Evolutionary conservation across 1,284 basidiomycete species (phyloP).

Genomic region (Sanghuangporus baumii): DNA sequence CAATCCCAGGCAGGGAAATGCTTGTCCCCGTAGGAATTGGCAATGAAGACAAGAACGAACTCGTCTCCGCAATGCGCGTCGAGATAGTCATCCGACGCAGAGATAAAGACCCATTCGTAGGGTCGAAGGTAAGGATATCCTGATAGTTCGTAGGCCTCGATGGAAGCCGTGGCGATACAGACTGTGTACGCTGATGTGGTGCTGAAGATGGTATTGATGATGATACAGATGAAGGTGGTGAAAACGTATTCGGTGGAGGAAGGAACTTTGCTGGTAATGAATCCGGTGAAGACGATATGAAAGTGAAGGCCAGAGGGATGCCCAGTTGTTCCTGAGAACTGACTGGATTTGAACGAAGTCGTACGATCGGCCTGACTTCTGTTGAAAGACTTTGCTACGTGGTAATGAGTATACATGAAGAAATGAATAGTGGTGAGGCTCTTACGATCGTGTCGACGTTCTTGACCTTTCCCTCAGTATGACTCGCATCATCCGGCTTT

Average conservation of each 20-base stretch:
- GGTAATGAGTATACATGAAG: neutral
- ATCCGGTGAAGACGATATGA: conserved; percentile 38
- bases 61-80: conserved; percentile 27
- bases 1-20: conserved; percentile 41
- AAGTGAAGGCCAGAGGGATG: conserved; percentile 49
- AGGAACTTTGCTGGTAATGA: conserved; percentile 37
- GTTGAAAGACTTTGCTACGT: conserved; percentile 46
- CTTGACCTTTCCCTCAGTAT: conserved; percentile 51
- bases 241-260: conserved; percentile 29
- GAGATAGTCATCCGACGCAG: conserved; percentile 50
- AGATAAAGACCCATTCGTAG: conserved; percentile 48
- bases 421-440: conserved; percentile 11
- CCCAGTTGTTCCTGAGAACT: conserved; percentile 28
- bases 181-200: conserved; percentile 30
- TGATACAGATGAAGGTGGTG: conserved; percentile 30
- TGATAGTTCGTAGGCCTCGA: conserved; percentile 44
- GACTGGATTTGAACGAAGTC: conserved; percentile 41
- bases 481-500: conserved; percentile 55
- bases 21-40: conserved; percentile 36
- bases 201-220: conserved; percentile 31
- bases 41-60: conserved; percentile 24
- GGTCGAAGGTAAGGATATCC: conserved; percentile 63
- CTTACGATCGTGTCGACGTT: conserved; percentile 50
- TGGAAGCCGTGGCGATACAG: conserved; percentile 28
- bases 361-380: conserved; percentile 50